A percentile compares a stretch with the other conserved stretches of the same genome.
phyloP scores from a whole-genome alignment of 257 asterid species.

The Lavandula angustifolia region DNA sequence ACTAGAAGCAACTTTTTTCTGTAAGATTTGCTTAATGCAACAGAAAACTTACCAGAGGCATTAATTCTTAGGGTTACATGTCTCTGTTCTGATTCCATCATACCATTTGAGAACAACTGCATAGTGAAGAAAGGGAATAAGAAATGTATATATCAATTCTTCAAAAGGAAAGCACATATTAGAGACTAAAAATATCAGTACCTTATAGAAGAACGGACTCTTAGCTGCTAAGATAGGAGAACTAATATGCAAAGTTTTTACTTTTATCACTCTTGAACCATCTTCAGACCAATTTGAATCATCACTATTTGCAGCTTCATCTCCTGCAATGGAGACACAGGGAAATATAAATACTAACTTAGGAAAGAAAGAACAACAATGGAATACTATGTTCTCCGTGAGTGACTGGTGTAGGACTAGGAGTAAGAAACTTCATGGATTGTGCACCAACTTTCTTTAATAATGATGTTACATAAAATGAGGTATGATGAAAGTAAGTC shows the following conservation, averaged over 20 bases:
- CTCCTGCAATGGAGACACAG: conserved; percentile 48
- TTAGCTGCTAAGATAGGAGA: conserved; percentile 90
- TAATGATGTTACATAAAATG: not conserved
- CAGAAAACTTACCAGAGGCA: conserved; percentile 70
- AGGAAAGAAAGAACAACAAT: conserved; percentile 13
- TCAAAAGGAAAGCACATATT: conserved; percentile 2
- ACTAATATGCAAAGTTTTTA: conserved; percentile 78
- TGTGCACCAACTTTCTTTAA: conserved; percentile 17
- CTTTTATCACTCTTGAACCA: conserved; percentile 52
- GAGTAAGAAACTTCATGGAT: conserved; percentile 15
- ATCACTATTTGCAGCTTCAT: conserved; percentile 70
- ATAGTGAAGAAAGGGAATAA: conserved; percentile 26
- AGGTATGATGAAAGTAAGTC: not conserved
- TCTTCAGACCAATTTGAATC: conserved; percentile 70
- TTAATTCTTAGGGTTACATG: conserved; percentile 83
- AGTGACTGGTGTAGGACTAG: not conserved
- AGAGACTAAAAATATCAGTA: conserved; percentile 31
- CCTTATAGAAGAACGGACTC: conserved; percentile 90
- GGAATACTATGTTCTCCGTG: not conserved
- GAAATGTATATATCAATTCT: conserved; percentile 27
- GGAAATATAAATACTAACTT: conserved; percentile 2
- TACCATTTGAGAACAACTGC: conserved; percentile 94
- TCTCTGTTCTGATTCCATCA: conserved; percentile 98
- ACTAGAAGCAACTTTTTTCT: conserved; percentile 14
- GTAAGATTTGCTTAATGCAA: conserved; percentile 11